Evolutionary conservation across 139 green algal genomes (phyloP).

Genomic region (Asterochloris sp.): DNA sequence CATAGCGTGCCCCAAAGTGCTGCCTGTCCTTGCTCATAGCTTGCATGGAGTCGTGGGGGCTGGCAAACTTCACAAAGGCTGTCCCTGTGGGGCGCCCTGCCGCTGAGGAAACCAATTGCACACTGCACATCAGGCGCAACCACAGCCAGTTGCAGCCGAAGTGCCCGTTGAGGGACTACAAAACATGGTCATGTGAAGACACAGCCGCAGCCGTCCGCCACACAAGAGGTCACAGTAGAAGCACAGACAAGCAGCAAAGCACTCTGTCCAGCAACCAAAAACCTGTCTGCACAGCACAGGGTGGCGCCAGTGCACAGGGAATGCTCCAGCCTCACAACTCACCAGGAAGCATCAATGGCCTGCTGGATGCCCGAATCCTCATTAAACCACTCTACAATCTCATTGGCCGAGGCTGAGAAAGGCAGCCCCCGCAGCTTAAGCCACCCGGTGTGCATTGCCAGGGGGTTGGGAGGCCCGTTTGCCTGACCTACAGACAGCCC

Average conservation of each 20-base stretch:
- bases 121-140: constrained; percentile 33
- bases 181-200: neutral
- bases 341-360: neutral
- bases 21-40: constrained; percentile 75
- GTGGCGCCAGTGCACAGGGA: constrained; percentile 31
- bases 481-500: too few species aligned
- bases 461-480: neutral
- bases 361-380: constrained; percentile 27
- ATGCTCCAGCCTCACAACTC: neutral
- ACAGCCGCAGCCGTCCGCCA: too few species aligned
- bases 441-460: neutral
- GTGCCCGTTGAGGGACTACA: neutral
- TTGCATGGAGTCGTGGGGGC: constrained; percentile 45
- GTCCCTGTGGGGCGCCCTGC: constrained; percentile 65
- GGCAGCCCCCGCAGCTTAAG: constrained; percentile 83
- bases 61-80: constrained; percentile 77
- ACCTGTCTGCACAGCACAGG: constrained; percentile 30
- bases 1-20: constrained; percentile 82
- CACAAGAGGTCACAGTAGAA: neutral
- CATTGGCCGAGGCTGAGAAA: constrained; percentile 65
- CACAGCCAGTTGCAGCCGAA: neutral
- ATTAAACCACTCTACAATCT: constrained; percentile 83
- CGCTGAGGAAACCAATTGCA: constrained; percentile 56
- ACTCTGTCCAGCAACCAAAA: neutral
- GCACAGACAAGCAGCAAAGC: neutral